Percentiles rank a stretch among this genome's conserved stretches.
Conservation (phyloP, 495 filamentous ascomycete species). For the Ramalina intermedia region DNA sequence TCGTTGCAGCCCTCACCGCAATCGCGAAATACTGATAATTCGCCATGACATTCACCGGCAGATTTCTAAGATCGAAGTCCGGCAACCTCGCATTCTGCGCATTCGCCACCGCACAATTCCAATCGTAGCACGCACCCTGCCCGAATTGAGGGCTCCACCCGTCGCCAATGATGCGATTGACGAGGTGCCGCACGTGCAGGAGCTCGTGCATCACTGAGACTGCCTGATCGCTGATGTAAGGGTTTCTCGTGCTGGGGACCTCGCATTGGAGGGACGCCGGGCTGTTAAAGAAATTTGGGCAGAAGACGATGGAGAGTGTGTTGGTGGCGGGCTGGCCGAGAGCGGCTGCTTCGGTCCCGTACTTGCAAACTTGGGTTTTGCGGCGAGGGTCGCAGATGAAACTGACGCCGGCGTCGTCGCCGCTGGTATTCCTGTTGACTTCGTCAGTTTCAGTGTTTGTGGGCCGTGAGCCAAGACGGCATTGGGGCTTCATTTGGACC, state of each 20-base stretch:
- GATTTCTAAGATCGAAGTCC: background rate
- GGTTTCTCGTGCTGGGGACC: background rate
- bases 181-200: background rate
- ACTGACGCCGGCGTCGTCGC: too few species aligned
- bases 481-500: too few species aligned
- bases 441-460: too few species aligned
- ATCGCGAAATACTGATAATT: slow-evolving; percentile 1
- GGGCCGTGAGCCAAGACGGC: too few species aligned
- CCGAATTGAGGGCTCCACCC: background rate
- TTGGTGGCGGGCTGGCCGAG: too few species aligned
- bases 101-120: background rate
- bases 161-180: background rate
- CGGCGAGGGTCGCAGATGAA: too few species aligned
- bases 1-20: background rate
- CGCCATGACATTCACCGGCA: background rate
- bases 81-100: background rate
- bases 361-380: too few species aligned
- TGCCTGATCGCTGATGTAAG: background rate
- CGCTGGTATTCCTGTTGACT: too few species aligned
- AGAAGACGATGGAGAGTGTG: background rate
- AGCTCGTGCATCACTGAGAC: background rate
- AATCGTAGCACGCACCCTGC: background rate
- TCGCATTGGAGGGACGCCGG: background rate
- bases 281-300: background rate
- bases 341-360: too few species aligned